Evolutionary conservation across 768 basidiomycete species (phyloP), one percentile per base, ranked within the genome.

Genomic region (Cystofilobasidium macerans): DNA sequence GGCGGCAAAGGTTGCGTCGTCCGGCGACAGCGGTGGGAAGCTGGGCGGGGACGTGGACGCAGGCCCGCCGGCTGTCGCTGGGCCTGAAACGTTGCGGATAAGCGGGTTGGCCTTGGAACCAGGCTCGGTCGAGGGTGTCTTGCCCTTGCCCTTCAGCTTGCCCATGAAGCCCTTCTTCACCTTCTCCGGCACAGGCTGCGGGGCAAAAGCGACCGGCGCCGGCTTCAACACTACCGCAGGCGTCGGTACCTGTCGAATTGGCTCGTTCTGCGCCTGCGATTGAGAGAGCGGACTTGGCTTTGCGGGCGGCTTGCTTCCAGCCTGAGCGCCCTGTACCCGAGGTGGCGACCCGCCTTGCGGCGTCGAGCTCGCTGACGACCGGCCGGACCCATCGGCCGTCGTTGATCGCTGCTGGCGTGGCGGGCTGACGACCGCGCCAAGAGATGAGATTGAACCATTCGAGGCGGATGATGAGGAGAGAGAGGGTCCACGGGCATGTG

Each of bases 211-310:
- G 1, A 51, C 33, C 22, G 57, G n/a, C 9, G 57, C 24, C 24
- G 57, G 42, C n/a, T 57, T 45, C 24, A n/a, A 0, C 22, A 45
- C 32, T 4, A 24, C 22, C 20, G 36, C 24, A 11, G 32, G 42
- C 57, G 42, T n/a, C n/a, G n/a, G n/a, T n/a, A 20, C 42, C 1
- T 56, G 36, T n/a, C 53, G 30, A n/a, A 26, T 26, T 20, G 24
- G 42, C 47, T 65, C 64, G 62, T 54, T 65, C 58, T 48, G 32
- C 42, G 57, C 47, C 45, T 57, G 64, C n/a, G 38, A 36, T n/a
- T 58, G 64, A 18, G 64, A 65, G n/a, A 65, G 64, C 24, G 64
- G 64, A 9, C 56, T 58, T 4, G 64, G 64, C 48, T 65, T 65
- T 20, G 45, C n/a, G 9, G 56, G 64, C 33, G 6, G 32, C 24